Evolutionary conservation across 108 stramenopile genomes (phyloP).

Genomic region (Pseudonitzschia pungens): DNA sequence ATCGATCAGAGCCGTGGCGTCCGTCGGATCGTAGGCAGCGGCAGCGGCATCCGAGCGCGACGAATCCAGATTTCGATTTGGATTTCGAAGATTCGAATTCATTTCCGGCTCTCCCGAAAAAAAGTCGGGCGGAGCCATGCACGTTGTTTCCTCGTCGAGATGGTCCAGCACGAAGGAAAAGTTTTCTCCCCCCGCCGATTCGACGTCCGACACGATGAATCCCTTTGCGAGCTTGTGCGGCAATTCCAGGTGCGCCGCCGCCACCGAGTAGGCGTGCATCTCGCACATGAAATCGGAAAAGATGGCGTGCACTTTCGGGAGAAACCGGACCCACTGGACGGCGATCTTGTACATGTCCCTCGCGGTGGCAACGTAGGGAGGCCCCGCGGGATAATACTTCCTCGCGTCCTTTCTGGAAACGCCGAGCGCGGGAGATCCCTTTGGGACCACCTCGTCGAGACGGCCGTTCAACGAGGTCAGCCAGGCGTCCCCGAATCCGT

Average conservation of each 20-base stretch:
- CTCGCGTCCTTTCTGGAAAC: conserved; percentile 46
- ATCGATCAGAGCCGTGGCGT: conserved; percentile 29
- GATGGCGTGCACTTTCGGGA: conserved; percentile 16
- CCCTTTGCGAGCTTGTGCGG: conserved; percentile 49
- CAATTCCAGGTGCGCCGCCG: conserved; percentile 62
- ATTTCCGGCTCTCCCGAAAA: neutral
- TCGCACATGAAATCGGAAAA: conserved; percentile 57
- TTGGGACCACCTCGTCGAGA: conserved; percentile 61
- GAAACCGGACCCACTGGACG: conserved; percentile 32
- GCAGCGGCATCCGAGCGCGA: too few species aligned
- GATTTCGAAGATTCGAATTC: too few species aligned
- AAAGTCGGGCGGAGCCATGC: conserved; percentile 2
- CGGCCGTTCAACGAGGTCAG: conserved; percentile 6
- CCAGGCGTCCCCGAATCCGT: conserved; percentile 86
- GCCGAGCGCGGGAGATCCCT: conserved; percentile 39
- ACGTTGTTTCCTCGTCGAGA: neutral
- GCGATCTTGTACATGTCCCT: conserved; percentile 44
- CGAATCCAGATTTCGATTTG: too few species aligned
- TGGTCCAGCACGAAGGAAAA: neutral
- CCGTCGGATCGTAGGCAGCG: conserved; percentile 4
- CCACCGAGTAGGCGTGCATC: conserved; percentile 78
- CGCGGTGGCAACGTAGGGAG: conserved; percentile 88
- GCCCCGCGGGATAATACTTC: conserved; percentile 73
- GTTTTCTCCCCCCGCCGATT: neutral
- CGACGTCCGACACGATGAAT: conserved; percentile 54